Evolutionary conservation across 2,329 filamentous ascomycete genomes (phyloP).

Genomic region (Ascochyta koolunga): DNA sequence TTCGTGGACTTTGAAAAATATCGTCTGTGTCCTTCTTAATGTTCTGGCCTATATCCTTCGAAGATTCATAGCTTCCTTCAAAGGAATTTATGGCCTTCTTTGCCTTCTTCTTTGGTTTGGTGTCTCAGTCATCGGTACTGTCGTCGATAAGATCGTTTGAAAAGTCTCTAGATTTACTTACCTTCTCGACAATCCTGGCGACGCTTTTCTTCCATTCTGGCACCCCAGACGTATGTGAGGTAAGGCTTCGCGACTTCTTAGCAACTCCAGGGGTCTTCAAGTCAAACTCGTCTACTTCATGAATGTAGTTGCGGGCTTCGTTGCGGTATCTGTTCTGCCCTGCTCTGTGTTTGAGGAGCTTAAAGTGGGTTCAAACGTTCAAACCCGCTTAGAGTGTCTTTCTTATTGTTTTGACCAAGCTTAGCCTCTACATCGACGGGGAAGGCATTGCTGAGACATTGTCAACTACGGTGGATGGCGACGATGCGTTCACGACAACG

Average conservation of each 20-base stretch:
- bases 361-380: not conserved
- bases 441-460: not conserved
- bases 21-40: not conserved
- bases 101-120: not conserved
- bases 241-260: not conserved
- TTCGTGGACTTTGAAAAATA: not conserved
- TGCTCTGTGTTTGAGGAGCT: not conserved
- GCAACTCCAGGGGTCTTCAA: not conserved
- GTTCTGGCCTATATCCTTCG: not conserved
- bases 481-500: not conserved
- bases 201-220: not conserved
- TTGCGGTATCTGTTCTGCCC: not conserved
- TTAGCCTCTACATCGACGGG: not conserved
- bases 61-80: not conserved
- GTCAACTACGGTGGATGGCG: not conserved
- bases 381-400: not conserved
- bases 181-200: not conserved
- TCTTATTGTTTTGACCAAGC: not conserved
- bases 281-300: not conserved
- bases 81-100: not conserved
- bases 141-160: not conserved
- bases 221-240: not conserved
- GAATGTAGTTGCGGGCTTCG: not conserved
- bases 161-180: not conserved
- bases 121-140: not conserved